Evolutionary conservation across 306 rosid genomes (phyloP).

Genomic region (Canavalia ensiformis): DNA sequence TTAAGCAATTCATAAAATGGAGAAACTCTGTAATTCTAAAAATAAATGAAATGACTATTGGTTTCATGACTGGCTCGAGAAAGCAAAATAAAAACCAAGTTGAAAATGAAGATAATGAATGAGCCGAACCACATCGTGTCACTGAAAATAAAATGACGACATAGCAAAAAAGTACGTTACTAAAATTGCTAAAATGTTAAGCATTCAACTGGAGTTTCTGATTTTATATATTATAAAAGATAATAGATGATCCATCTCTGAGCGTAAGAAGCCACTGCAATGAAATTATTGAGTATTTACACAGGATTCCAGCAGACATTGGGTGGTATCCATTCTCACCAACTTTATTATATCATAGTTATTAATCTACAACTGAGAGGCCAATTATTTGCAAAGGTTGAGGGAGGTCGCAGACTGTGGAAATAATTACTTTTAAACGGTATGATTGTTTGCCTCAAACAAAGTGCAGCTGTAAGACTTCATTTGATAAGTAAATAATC

Average conservation of each 20-base stretch:
- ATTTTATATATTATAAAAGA: too few relatives aligned
- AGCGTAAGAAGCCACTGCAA: conserved; percentile 21
- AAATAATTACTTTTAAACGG: conserved; percentile 29
- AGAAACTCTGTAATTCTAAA: too few relatives aligned
- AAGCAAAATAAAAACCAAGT: too few relatives aligned
- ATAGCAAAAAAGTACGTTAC: too few relatives aligned
- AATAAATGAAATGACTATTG: too few relatives aligned
- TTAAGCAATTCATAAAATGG: too few relatives aligned
- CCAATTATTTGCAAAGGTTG: conserved; percentile 20
- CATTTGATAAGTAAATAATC: conserved; percentile 59
- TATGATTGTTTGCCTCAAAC: conserved; percentile 65
- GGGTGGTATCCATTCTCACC: conserved; percentile 21
- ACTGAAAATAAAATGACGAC: too few relatives aligned
- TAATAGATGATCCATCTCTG: background rate
- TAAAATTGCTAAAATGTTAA: too few relatives aligned
- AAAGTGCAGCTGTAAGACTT: conserved; percentile 78
- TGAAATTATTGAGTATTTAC: conserved; percentile 14
- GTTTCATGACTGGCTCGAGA: too few relatives aligned
- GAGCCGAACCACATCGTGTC: too few relatives aligned
- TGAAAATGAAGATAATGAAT: too few relatives aligned
- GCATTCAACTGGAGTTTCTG: too few relatives aligned
- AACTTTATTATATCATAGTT: conserved; percentile 9
- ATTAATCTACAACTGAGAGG: conserved; percentile 26
- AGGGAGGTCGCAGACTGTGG: background rate
- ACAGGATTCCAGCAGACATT: conserved; percentile 14